Evolutionary conservation across 352 stramenopile species (phyloP).

Genomic region (Phytophthora boehmeriae): DNA sequence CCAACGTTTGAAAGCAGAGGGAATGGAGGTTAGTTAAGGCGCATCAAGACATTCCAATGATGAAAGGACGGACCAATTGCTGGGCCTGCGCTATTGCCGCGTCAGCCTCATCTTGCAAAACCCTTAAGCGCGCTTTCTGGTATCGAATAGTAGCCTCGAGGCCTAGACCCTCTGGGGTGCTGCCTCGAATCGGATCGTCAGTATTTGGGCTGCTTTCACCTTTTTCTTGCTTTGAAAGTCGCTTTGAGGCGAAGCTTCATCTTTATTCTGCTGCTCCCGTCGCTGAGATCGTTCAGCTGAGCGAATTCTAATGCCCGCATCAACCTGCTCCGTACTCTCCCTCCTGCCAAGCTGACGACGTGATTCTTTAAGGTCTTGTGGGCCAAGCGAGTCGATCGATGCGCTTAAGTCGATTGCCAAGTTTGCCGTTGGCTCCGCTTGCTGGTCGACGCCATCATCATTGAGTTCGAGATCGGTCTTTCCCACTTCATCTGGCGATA

Average conservation of each 20-base stretch:
- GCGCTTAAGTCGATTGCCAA: constrained; percentile 55
- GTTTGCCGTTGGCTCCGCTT: constrained; percentile 15
- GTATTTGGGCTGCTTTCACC: constrained; percentile 3
- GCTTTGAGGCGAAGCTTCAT: constrained; percentile 17
- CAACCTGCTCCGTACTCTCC: constrained; percentile 26
- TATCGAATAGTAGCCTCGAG: constrained; percentile 71
- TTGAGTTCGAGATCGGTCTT: background rate
- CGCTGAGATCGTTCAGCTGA: constrained; percentile 25
- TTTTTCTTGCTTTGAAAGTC: constrained; percentile 14
- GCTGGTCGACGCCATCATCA: constrained; percentile 2
- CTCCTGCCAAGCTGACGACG: constrained; percentile 21
- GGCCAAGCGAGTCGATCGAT: constrained; percentile 58
- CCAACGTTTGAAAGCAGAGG: constrained; percentile 1
- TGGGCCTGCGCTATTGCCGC: constrained; percentile 39
- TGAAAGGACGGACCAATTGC: constrained; percentile 51
- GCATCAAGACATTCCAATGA: constrained; percentile 1
- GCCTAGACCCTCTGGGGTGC: constrained; percentile 44
- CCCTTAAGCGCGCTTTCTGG: constrained; percentile 72
- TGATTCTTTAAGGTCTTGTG: constrained; percentile 28
- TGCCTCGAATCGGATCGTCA: constrained; percentile 2
- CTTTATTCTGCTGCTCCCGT: constrained; percentile 10
- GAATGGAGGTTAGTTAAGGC: constrained; percentile 3
- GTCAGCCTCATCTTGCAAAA: constrained; percentile 77
- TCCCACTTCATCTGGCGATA: too few relatives aligned
- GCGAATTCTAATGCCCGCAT: constrained; percentile 8